phyloP scores from a whole-genome alignment of 2,329 filamentous ascomycete genomes.

The Chalaropsis thielavioides region DNA sequence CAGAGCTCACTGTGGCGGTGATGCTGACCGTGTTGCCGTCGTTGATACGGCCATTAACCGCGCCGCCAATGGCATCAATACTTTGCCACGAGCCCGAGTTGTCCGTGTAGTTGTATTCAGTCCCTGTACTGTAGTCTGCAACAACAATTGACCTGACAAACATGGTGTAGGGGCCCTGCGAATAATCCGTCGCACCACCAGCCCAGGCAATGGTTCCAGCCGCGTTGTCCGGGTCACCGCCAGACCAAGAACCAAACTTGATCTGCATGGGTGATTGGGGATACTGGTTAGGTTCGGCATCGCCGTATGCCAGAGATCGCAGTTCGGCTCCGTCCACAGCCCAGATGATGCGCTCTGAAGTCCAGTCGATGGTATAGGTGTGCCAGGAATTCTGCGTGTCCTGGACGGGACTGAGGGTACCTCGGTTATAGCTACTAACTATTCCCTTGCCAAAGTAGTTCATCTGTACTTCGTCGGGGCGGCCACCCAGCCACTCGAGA shows the following conservation, averaged over 20 bases:
- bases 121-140: slow-evolving; percentile 86
- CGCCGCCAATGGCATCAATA: slow-evolving; percentile 67
- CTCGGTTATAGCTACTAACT: slow-evolving; percentile 73
- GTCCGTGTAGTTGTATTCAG: slow-evolving; percentile 68
- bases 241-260: slow-evolving; percentile 84
- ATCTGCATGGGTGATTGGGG: slow-evolving; percentile 93
- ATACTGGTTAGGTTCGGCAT: slow-evolving; percentile 61
- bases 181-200: slow-evolving; percentile 71
- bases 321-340: slow-evolving; percentile 64
- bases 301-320: slow-evolving; percentile 54
- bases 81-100: slow-evolving; percentile 64
- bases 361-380: slow-evolving; percentile 90
- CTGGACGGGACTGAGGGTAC: slow-evolving; percentile 55
- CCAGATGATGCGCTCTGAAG: slow-evolving; percentile 70
- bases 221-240: slow-evolving; percentile 68
- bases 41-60: slow-evolving; percentile 53
- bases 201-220: slow-evolving; percentile 83
- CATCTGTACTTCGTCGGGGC: slow-evolving; percentile 65
- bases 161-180: slow-evolving; percentile 74
- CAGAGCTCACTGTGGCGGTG: slow-evolving; percentile 37
- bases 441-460: slow-evolving; percentile 96
- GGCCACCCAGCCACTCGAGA: slow-evolving; percentile 83
- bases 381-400: slow-evolving; percentile 63
- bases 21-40: slow-evolving; percentile 37
- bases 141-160: slow-evolving; percentile 59